A percentile compares a stretch with the other conserved stretches of the same genome.
These are phyloP conservation scores for Vaccinium corymbosum DNA, from an alignment of 148 eudicot species.

Conservation along the genomic window DNA sequence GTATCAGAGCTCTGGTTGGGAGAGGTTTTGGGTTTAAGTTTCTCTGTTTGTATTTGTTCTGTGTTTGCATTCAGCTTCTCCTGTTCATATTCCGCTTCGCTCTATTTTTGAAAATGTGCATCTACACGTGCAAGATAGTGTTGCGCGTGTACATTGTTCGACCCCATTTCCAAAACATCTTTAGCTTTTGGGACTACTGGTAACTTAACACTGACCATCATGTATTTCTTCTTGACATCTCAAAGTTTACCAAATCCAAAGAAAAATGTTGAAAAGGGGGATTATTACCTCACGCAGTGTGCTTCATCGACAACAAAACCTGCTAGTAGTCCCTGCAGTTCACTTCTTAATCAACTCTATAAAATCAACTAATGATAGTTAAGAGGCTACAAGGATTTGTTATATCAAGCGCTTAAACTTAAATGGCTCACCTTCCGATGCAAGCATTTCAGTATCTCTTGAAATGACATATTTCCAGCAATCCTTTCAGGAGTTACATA, in stretches of 20 bases:
- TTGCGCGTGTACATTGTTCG: no score
- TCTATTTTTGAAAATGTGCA: no score
- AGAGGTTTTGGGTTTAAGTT: no score
- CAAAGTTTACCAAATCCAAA: neutral
- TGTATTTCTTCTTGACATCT: constrained; percentile 1
- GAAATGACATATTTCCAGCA: constrained; percentile 78
- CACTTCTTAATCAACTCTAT: constrained; percentile 18
- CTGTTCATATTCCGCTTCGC: no score
- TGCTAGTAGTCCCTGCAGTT: constrained; percentile 82
- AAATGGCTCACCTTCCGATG: constrained; percentile 60
- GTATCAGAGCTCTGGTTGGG: no score
- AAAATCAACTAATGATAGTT: neutral
- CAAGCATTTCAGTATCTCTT: constrained; percentile 54
- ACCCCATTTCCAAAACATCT: no score
- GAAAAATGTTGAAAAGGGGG: constrained; percentile 12
- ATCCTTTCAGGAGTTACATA: constrained; percentile 98
- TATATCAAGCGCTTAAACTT: neutral
- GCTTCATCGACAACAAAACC: constrained; percentile 99
- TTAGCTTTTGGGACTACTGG: no score
- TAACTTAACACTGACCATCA: neutral
- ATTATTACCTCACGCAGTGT: constrained; percentile 85
- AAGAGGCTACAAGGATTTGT: constrained; percentile 9
- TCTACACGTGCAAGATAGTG: no score
- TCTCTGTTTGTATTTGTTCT: no score
- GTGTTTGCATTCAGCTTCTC: no score